phyloP scores from a whole-genome alignment of 2,329 filamentous ascomycete species.

The Fusarium chlamydosporum region DNA sequence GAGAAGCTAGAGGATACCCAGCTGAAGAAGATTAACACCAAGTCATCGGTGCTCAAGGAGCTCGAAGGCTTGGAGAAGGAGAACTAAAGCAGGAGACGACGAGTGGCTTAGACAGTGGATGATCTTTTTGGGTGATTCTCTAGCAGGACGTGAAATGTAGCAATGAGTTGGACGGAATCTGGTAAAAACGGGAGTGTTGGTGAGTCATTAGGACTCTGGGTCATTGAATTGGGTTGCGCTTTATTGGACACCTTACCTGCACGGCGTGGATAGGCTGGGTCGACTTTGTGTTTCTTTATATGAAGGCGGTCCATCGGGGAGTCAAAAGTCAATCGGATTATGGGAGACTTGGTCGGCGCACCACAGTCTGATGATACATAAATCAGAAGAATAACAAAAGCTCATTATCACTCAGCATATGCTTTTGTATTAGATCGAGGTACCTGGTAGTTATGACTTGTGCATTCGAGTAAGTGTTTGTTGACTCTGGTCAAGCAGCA shows the following conservation, averaged over 20 bases:
- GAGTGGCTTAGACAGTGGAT: constrained; percentile 9
- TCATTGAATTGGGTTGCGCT: constrained; percentile 33
- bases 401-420: constrained; percentile 6
- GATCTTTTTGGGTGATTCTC: constrained; percentile 16
- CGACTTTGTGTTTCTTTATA: constrained; percentile 25
- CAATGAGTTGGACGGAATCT: constrained; percentile 15
- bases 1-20: constrained; percentile 99
- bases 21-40: constrained; percentile 97
- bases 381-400: constrained; percentile 30
- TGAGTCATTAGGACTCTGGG: constrained; percentile 20
- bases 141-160: constrained; percentile 20
- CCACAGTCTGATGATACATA: constrained; percentile 33
- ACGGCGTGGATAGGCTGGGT: constrained; percentile 34
- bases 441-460: background rate
- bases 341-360: constrained; percentile 31
- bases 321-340: constrained; percentile 40
- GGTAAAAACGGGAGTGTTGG: constrained; percentile 30
- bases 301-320: constrained; percentile 23
- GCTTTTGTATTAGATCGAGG: background rate
- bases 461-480: background rate
- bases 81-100: constrained; percentile 29
- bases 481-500: too few relatives aligned
- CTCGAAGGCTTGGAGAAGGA: constrained; percentile 70
- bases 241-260: constrained; percentile 44
- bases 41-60: constrained; percentile 86